phyloP scores from a whole-genome alignment of 306 rosid genomes.

The Alnus rubra region DNA sequence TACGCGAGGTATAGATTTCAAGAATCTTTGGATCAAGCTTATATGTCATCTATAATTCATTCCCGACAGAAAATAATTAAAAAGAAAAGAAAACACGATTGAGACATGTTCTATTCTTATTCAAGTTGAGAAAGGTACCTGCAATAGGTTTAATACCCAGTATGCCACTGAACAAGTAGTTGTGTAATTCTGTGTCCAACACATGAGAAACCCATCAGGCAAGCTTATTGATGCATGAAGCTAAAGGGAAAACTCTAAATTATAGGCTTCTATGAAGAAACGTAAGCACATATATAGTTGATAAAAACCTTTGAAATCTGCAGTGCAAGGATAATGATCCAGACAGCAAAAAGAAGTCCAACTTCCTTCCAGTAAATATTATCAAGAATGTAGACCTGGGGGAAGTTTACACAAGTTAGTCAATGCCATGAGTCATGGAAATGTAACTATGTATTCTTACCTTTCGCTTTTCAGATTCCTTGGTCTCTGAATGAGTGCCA shows the following conservation, averaged over 20 bases:
- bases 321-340: constrained; percentile 74
- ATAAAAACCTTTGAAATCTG: constrained; percentile 72
- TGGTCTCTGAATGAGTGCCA: constrained; percentile 1
- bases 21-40: not conserved
- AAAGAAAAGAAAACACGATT: no score
- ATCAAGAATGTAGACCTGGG: constrained; percentile 68
- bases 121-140: constrained; percentile 45
- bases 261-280: not conserved
- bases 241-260: constrained; percentile 11
- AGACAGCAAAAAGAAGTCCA: constrained; percentile 80
- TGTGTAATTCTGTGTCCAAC: constrained; percentile 48
- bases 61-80: no score
- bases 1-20: not conserved
- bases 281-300: constrained; percentile 1
- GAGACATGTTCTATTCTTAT: not conserved
- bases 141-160: constrained; percentile 77
- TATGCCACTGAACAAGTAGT: constrained; percentile 65
- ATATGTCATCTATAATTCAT: not conserved
- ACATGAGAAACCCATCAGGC: constrained; percentile 2
- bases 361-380: constrained; percentile 81
- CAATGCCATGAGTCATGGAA: not conserved
- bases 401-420: constrained; percentile 25
- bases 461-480: constrained; percentile 36
- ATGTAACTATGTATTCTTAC: constrained; percentile 20
- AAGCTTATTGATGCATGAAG: not conserved